A percentile compares a stretch with the other conserved stretches of the same genome.
phyloP scores from a whole-genome alignment of 192 early-diverging fungal genomes.

The Coemansia sp. region DNA sequence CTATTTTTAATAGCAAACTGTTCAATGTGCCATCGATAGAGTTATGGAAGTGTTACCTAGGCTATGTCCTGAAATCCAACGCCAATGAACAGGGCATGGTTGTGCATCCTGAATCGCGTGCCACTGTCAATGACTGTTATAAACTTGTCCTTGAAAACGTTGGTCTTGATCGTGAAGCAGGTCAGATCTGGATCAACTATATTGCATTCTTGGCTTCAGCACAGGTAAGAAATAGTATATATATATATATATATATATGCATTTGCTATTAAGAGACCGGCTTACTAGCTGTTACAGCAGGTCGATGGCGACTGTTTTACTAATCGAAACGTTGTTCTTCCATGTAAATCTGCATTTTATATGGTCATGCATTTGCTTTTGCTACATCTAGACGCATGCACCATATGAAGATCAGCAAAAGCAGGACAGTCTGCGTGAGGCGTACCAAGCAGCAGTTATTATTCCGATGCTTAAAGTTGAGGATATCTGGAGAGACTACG shows the following conservation, averaged over 20 bases:
- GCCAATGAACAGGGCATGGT: slow-evolving; percentile 54
- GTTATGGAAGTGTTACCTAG: slow-evolving; percentile 86
- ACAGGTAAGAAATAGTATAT: slow-evolving; percentile 56
- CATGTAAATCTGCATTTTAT: not conserved
- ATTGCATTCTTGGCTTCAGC: slow-evolving; percentile 74
- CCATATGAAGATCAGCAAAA: slow-evolving; percentile 89
- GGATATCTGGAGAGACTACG: slow-evolving; percentile 94
- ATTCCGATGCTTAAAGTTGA: slow-evolving; percentile 88
- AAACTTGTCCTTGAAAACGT: slow-evolving; percentile 88
- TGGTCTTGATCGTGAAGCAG: slow-evolving; percentile 86
- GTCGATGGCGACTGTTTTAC: not conserved
- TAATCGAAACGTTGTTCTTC: not conserved
- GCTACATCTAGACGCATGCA: slow-evolving; percentile 24
- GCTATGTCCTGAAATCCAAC: slow-evolving; percentile 80
- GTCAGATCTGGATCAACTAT: slow-evolving; percentile 87
- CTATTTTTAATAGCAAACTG: slow-evolving; percentile 82
- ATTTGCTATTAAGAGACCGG: too few species aligned
- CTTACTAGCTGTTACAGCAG: not conserved
- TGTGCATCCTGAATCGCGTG: slow-evolving; percentile 59
- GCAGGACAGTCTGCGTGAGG: slow-evolving; percentile 77
- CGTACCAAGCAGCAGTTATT: slow-evolving; percentile 82
- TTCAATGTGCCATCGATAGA: slow-evolving; percentile 81
- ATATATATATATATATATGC: too few species aligned
- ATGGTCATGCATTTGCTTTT: not conserved
- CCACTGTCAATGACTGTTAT: slow-evolving; percentile 76